Evolutionary conservation across 345 rosid species (phyloP).

Genomic region (Mercurialis annua): DNA sequence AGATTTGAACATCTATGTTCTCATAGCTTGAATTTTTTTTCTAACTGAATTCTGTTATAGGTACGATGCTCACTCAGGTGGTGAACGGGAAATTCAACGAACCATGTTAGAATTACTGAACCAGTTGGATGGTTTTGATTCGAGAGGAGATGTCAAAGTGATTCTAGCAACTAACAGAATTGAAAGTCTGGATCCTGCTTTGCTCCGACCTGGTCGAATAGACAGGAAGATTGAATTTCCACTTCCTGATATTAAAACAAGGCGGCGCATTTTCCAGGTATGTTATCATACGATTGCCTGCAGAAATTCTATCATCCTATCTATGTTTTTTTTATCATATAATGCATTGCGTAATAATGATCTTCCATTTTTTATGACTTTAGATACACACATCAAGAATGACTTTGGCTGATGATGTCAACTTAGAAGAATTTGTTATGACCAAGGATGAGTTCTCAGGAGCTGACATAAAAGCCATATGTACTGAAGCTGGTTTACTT

Average conservation of each 20-base stretch:
- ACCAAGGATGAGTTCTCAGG: slow-evolving; percentile 98
- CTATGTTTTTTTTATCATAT: not conserved
- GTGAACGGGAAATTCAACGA: slow-evolving; percentile 97
- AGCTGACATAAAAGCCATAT: slow-evolving; percentile 95
- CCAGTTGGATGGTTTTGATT: slow-evolving; percentile 94
- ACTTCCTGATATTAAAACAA: slow-evolving; percentile 96
- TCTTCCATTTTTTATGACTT: not conserved
- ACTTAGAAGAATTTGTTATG: slow-evolving; percentile 97
- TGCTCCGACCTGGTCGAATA: slow-evolving; percentile 92
- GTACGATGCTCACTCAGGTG: slow-evolving; percentile 96
- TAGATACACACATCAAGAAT: slow-evolving; percentile 95
- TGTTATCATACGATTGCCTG: not conserved
- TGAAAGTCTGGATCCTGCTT: slow-evolving; percentile 94
- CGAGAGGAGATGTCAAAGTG: slow-evolving; percentile 97
- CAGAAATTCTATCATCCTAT: slow-evolving; percentile 1
- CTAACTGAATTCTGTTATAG: slow-evolving; percentile 25
- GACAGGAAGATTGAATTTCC: slow-evolving; percentile 98
- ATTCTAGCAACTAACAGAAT: slow-evolving; percentile 95
- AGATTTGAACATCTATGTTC: not conserved
- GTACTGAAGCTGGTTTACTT: slow-evolving; percentile 96
- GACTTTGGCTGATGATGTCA: slow-evolving; percentile 96
- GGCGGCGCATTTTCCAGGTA: slow-evolving; percentile 97
- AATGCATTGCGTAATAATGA: not conserved
- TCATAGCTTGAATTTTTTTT: not conserved
- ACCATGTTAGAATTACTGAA: slow-evolving; percentile 96